Base-by-base conservation (phyloP, 73 alveolate species). In the Stentor coeruleus region DNA sequence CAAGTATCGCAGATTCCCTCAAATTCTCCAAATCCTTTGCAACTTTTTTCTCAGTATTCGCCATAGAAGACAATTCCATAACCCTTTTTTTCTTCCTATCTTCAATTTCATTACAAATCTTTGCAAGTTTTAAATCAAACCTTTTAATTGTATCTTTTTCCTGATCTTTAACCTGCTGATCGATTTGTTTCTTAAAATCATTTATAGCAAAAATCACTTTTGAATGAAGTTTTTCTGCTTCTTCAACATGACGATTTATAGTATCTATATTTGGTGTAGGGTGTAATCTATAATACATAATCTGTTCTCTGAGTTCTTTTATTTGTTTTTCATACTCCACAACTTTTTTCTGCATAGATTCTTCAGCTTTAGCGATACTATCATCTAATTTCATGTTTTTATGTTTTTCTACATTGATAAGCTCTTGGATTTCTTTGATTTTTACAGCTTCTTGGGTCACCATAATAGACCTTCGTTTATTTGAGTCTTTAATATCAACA, bases 361-460 rank as follows among this genome's bases (percentile, higher is more conserved):
- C 14, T 31, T 66, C 79, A 0, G 79, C 36, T 66, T 66, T 20
- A 37, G n/a, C n/a, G 79, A 66, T 20, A 33, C 37, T 20, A 1
- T 20, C 79, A 28, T 66, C 40, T 26, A 66, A 26, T 33, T 26
- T 20, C 1, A 66, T 26, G 33, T 20, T 66, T 66, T 66, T 66
- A 20, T 20, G n/a, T 20, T 31, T 20, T 66, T 66, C 79, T 66
- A 66, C 14, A 66, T 66, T 66, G 33, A 66, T 37, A 37, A 20
- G 36, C 39, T 66, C 79, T 66, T 66, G 79, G n/a, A 33, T 20
- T 20, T 66, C 79, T 66, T 66, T 20, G 2, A 66, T 66, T 66
- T 66, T 66, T 33, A 11, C 26, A 33, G 20, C 11, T 28, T 20
- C 79, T 11, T 66, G 66, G 6, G 66, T 11, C 6, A 49, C 66